Evolutionary conservation across 768 basidiomycete species (phyloP), one percentile per base, ranked within the genome.

Genomic region (Lentinula sp.): DNA sequence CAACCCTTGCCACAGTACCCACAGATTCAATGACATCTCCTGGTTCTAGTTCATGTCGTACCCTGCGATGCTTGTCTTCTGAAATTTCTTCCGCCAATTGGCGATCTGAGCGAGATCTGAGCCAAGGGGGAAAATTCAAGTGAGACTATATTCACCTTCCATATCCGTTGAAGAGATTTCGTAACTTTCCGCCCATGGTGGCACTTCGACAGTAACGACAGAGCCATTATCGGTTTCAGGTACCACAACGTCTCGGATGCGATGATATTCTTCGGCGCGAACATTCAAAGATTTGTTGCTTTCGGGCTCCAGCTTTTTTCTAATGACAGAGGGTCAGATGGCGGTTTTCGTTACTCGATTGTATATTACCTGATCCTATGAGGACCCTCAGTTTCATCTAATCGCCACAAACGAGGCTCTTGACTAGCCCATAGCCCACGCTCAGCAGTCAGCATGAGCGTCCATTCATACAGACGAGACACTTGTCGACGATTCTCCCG

Each of bases 351-450:
- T 13, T 39, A 39, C 9, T 9, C 9, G 7, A 13, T 9, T 8
- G 13, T 4, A 39, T 4, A 39, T 39, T 66, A 93, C 93, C 94
- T 79, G 57, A 91, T 89, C 51, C 94, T 84, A 66, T 91, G 82
- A 1, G 93, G 94, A 0, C 94, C 95, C 67, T 97, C 95, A 1
- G 93, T 95, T 67, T 95, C 94, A 63, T 96, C 95, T 49, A 96
- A 72, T 36, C 87, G 77, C 95, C 95, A 96, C 10, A 81, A 66
- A 23, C 75, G 74, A 2, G 68, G 74, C 43, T 76, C 77, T 15
- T 79, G 71, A 48, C 82, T 79, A 1, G 87, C 85, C 94, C 95
- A 96, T 12, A 96, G 68, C 0, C 93, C 93, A 20, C 91, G 81
- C 69, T 96, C 95, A 0, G 85, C 85, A 2, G 84, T 84, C 23